A percentile compares a stretch with the other conserved stretches of the same genome.
Conservation (phyloP, 2,329 filamentous ascomycete species). For the Fusarium sp. region DNA sequence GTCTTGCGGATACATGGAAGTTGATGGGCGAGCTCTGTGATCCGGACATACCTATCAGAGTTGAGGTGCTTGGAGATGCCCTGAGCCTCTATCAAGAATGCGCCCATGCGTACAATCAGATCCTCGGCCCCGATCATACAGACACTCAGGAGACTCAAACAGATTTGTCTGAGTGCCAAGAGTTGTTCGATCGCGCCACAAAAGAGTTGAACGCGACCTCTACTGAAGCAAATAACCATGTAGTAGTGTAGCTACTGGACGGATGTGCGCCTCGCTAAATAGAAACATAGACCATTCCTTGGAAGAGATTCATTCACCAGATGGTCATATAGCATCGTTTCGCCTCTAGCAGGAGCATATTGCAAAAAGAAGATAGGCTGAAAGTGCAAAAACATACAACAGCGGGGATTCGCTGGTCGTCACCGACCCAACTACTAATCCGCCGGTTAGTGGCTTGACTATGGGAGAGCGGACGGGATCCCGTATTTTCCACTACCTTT, state of each 20-base stretch:
- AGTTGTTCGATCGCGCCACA: background rate
- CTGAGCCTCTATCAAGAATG: background rate
- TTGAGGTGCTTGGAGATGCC: constrained; percentile 6
- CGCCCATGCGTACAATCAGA: background rate
- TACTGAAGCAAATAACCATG: background rate
- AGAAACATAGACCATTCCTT: too few relatives aligned
- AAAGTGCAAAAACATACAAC: background rate
- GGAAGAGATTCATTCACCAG: too few relatives aligned
- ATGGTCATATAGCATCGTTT: too few relatives aligned
- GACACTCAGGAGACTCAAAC: background rate
- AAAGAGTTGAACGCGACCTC: background rate
- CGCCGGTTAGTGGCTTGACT: background rate
- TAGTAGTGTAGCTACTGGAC: background rate
- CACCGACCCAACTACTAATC: background rate
- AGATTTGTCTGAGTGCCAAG: background rate
- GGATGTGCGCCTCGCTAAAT: too few relatives aligned
- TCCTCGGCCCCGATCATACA: background rate
- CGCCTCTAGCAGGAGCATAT: too few relatives aligned
- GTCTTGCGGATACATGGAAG: constrained; percentile 3
- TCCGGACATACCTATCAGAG: background rate
- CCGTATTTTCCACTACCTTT: constrained; percentile 4
- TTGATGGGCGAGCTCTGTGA: background rate
- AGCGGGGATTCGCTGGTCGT: background rate
- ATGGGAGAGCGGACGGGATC: background rate
- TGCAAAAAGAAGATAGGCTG: too few relatives aligned